phyloP scores from a whole-genome alignment of 1,284 basidiomycete genomes.

The Cutaneotrichosporon sp. region DNA sequence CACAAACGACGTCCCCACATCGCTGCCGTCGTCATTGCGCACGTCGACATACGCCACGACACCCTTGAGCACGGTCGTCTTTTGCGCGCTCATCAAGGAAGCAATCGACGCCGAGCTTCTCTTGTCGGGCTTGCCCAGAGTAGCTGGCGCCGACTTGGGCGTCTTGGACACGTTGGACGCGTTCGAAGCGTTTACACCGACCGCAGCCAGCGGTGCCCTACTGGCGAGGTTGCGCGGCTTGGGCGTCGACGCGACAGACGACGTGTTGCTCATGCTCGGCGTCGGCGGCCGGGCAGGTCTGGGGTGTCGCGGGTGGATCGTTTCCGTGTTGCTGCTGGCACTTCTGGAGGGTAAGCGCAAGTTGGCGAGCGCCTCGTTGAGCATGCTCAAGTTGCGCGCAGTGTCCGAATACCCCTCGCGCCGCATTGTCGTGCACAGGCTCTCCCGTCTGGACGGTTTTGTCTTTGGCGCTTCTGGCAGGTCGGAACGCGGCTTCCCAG shows the following conservation, averaged over 20 bases:
- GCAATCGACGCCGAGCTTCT: not conserved
- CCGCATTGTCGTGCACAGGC: slow-evolving; percentile 20
- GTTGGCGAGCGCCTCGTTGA: slow-evolving; percentile 40
- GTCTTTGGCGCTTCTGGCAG: not conserved
- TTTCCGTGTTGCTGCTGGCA: not conserved
- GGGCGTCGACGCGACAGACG: not conserved
- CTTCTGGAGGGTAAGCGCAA: slow-evolving; percentile 15
- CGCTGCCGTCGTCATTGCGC: slow-evolving; percentile 75
- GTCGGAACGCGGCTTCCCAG: not conserved
- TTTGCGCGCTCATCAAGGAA: not conserved
- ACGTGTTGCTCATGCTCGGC: not conserved
- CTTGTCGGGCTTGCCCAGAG: not conserved
- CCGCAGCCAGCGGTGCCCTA: not conserved
- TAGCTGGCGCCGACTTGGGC: not conserved
- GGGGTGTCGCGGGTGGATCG: not conserved
- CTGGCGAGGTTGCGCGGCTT: slow-evolving; percentile 1
- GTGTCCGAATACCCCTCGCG: slow-evolving; percentile 35
- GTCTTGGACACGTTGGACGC: too few relatives aligned
- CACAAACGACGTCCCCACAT: slow-evolving; percentile 73
- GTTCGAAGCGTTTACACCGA: not conserved
- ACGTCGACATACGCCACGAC: slow-evolving; percentile 88
- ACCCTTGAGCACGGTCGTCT: slow-evolving; percentile 54
- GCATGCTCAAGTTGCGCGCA: slow-evolving; percentile 33
- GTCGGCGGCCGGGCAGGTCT: not conserved
- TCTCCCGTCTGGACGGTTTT: not conserved